phyloP scores from a whole-genome alignment of 1,284 basidiomycete genomes.

The Cutaneotrichosporon spelunceum region DNA sequence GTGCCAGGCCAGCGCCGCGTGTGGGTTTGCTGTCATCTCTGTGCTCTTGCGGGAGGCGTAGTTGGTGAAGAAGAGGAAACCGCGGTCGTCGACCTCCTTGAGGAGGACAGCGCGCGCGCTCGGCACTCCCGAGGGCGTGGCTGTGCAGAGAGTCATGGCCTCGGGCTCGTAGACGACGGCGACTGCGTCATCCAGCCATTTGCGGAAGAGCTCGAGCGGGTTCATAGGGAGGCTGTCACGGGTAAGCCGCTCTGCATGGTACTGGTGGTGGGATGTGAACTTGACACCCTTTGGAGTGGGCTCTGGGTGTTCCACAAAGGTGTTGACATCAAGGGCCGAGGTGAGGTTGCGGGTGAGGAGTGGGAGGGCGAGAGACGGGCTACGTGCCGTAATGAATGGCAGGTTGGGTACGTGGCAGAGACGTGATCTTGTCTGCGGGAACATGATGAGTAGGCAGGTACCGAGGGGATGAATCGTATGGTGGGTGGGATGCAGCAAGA shows the following conservation, averaged over 20 bases:
- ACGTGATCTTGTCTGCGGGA: background rate
- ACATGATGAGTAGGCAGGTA: background rate
- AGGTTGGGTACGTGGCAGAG: background rate
- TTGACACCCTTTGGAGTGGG: slow-evolving; percentile 24
- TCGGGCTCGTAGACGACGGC: slow-evolving; percentile 67
- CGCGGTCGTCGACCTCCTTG: slow-evolving; percentile 77
- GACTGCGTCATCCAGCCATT: slow-evolving; percentile 72
- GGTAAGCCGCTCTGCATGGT: slow-evolving; percentile 63
- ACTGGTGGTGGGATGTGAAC: slow-evolving; percentile 72
- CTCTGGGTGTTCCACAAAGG: background rate
- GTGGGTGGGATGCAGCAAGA: background rate
- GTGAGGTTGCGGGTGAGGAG: background rate
- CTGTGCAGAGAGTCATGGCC: slow-evolving; percentile 79
- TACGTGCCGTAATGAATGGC: background rate
- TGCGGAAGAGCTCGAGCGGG: slow-evolving; percentile 76
- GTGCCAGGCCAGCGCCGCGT: slow-evolving; percentile 81
- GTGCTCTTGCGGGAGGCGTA: slow-evolving; percentile 86
- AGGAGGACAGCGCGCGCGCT: slow-evolving; percentile 86
- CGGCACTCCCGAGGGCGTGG: slow-evolving; percentile 68
- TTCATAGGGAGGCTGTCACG: slow-evolving; percentile 61
- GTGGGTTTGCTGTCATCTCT: slow-evolving; percentile 72
- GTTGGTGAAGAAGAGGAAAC: slow-evolving; percentile 96
- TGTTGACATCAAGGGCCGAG: background rate
- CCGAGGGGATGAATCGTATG: background rate
- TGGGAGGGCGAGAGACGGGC: background rate